These are phyloP conservation scores for Sporisorium graminicola DNA, from an alignment of 1,284 basidiomycete species.

Conservation along the genomic window DNA sequence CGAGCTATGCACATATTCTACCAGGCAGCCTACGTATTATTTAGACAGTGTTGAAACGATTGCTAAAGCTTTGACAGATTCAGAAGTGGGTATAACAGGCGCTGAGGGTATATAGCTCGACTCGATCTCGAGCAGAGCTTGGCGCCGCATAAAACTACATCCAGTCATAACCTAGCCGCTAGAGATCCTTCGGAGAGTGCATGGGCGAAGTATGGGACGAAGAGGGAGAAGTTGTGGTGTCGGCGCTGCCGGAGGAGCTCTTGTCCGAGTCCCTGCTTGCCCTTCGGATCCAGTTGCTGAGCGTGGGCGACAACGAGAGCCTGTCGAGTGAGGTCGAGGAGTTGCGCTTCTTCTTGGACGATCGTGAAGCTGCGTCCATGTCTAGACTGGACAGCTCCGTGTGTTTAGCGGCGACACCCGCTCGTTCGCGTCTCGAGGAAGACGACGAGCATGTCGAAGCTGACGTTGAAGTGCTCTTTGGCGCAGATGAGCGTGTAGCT, in stretches of 20 bases:
- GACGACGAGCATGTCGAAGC: slow-evolving; percentile 1
- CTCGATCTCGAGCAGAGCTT: neutral
- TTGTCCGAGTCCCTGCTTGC: slow-evolving; percentile 35
- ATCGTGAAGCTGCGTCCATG: slow-evolving; percentile 1
- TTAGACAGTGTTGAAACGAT: no score
- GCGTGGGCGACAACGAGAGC: slow-evolving; percentile 23
- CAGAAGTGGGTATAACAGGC: slow-evolving; percentile 1
- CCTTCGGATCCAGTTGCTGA: slow-evolving; percentile 35
- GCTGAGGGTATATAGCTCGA: slow-evolving; percentile 6
- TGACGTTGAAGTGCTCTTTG: slow-evolving; percentile 4
- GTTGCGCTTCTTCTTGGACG: slow-evolving; percentile 30
- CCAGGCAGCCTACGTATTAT: no score
- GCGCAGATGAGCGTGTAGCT: neutral
- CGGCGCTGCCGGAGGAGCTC: neutral
- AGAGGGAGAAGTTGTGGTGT: neutral
- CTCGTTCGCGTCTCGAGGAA: slow-evolving; percentile 1
- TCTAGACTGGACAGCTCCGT: slow-evolving; percentile 12
- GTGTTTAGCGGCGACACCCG: slow-evolving; percentile 7
- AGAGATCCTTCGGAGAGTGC: slow-evolving; percentile 25
- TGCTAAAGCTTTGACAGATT: no score
- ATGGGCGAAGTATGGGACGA: slow-evolving; percentile 8
- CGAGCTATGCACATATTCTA: no score
- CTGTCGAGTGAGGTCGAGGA: slow-evolving; percentile 21
- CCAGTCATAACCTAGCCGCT: neutral
- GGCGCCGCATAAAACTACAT: neutral